phyloP scores from a whole-genome alignment of 257 asterid genomes.

The Mitragyna speciosa region DNA sequence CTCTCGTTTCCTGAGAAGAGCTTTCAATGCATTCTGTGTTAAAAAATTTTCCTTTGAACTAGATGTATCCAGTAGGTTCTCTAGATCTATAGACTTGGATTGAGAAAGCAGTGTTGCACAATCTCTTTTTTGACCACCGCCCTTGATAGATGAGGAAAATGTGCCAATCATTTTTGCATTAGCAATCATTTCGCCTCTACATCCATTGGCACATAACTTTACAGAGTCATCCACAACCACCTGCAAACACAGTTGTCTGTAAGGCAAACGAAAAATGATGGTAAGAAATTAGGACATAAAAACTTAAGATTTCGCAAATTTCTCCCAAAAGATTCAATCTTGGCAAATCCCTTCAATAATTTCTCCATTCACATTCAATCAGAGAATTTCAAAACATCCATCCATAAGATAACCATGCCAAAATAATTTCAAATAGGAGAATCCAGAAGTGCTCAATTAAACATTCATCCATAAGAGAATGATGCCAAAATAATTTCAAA shows the following conservation, averaged over 20 bases:
- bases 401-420: no score
- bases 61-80: not conserved
- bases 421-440: no score
- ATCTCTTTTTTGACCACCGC: slow-evolving; percentile 5
- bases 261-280: not conserved
- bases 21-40: not conserved
- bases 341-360: no score
- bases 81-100: slow-evolving; percentile 14
- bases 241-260: slow-evolving; percentile 17
- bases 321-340: no score
- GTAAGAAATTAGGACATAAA: no score
- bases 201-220: slow-evolving; percentile 5
- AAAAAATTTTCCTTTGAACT: slow-evolving; percentile 5
- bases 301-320: no score
- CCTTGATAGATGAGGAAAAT: not conserved
- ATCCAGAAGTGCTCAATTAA: no score
- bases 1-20: slow-evolving; percentile 13
- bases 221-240: slow-evolving; percentile 7
- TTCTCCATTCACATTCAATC: no score
- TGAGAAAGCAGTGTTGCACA: not conserved
- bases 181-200: slow-evolving; percentile 17
- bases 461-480: no score
- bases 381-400: no score
- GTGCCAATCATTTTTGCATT: not conserved
- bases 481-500: no score